Evolutionary conservation across 1,284 basidiomycete species (phyloP), one percentile per base, ranked within the genome.

Genomic region (Sphaerobolus stellatus): DNA sequence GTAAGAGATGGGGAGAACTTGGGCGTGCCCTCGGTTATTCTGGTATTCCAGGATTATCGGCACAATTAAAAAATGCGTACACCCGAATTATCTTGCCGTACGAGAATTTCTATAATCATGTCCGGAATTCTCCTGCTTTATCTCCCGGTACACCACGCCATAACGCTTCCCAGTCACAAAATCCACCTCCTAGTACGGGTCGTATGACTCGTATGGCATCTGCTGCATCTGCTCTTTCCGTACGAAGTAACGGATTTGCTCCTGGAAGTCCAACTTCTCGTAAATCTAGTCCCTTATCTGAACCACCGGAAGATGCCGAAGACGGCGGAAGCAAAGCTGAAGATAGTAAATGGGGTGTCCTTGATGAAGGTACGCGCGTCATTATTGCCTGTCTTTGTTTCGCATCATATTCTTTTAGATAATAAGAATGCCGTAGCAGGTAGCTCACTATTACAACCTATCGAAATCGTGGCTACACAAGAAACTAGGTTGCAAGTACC

Each of bases 1-100:
- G 78, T 57, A 90, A 90, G 71, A 88, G 88, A 64, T 98, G 95
- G 95, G 81, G 84, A 2, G 88, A 92, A 66, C 75, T 97, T 47
- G 91, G 93, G 13, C 80, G 86, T 38, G 75, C 84, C 33, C 76
- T 98, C 48, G 94, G 93, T 5, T 94, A 93, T 71, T 78, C 82
- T 52, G 86, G 87, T 33, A 84, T 90, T 40, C 88, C 89, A 16
- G 89, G 90, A 45, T 79, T 95, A 50, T 90, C 92, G 8, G 88
- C 89, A 2, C 88, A 94, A 66, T 82, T 98, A 69, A 94, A 92
- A 73, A 87, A 86, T 61, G 92, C 94, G 3, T 99, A 98, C 72
- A 80, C 80, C 54, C 86, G 88, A 54, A 90, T 99, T 67, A 91
- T 99, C 60, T 78, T 92, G 30, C 97, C 96, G 7, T 99, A 94